These are phyloP conservation scores for Vinca minor DNA, from an alignment of 257 asterid genomes.

Conservation along the genomic window DNA sequence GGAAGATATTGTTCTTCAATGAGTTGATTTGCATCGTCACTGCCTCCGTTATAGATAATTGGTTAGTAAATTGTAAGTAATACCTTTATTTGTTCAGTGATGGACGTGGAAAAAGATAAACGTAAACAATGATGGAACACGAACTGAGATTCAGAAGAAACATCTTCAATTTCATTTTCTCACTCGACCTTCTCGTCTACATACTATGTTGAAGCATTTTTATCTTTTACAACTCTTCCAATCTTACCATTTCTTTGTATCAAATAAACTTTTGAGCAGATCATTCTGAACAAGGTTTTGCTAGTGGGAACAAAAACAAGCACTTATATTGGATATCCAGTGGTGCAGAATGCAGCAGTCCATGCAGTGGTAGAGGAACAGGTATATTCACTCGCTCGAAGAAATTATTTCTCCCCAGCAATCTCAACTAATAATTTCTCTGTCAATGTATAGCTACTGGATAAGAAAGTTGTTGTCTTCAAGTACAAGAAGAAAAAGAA, in stretches of 20 bases:
- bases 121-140: too few species aligned
- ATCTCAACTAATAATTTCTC: constrained; percentile 15
- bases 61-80: too few species aligned
- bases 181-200: too few species aligned
- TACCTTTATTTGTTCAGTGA: too few species aligned
- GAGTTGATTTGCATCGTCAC: too few species aligned
- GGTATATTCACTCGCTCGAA: constrained; percentile 28
- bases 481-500: constrained; percentile 87
- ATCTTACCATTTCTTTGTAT: neutral
- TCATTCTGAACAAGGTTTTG: constrained; percentile 74
- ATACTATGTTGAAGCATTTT: too few species aligned
- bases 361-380: constrained; percentile 91
- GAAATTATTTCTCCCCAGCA: neutral
- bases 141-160: too few species aligned
- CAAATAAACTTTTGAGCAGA: constrained; percentile 30
- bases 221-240: too few species aligned
- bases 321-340: constrained; percentile 73
- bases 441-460: constrained; percentile 45
- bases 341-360: constrained; percentile 70
- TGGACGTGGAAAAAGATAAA: neutral
- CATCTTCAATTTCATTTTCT: too few species aligned
- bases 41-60: too few species aligned
- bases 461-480: constrained; percentile 82
- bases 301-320: constrained; percentile 86
- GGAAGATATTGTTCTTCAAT: too few species aligned